Percentiles rank a stretch among this genome's conserved stretches.
Evolutionary conservation across 1,284 basidiomycete species (phyloP).

Genomic region (Pholiota adiposa): DNA sequence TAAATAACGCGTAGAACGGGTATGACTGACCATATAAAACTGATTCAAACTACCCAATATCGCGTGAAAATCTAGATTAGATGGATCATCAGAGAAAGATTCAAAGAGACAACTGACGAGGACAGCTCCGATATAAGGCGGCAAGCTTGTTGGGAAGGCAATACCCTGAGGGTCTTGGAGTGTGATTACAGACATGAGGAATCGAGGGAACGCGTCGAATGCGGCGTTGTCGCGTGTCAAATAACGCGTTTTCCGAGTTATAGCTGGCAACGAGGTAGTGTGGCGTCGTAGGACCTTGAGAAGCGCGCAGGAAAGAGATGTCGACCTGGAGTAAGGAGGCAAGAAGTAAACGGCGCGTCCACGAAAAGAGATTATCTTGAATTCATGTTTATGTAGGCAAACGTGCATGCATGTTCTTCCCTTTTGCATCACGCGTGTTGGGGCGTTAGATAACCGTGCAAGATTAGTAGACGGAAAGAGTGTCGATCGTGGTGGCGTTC

Average conservation of each 20-base stretch:
- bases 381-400: constrained; percentile 10
- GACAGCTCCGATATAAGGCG: constrained; percentile 31
- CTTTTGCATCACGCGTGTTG: not conserved
- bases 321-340: not conserved
- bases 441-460: too few species aligned
- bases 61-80: too few species aligned
- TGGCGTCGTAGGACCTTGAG: too few species aligned
- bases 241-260: too few species aligned
- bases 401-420: constrained; percentile 11
- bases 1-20: not conserved
- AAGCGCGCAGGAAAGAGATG: not conserved
- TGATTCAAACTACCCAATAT: constrained; percentile 25
- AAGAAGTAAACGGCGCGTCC: not conserved
- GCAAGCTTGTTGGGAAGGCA: constrained; percentile 22
- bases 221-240: too few species aligned
- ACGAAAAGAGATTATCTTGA: not conserved
- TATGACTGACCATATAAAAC: constrained; percentile 22
- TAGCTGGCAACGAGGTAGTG: not conserved
- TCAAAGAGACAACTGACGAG: constrained; percentile 21
- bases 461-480: not conserved
- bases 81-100: not conserved
- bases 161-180: not conserved
- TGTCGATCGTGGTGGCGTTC: not conserved
- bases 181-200: not conserved
- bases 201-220: not conserved